A percentile compares a stretch with the other conserved stretches of the same genome.
phyloP scores from a whole-genome alignment of 306 rosid species.

The Dalbergia cultrata region DNA sequence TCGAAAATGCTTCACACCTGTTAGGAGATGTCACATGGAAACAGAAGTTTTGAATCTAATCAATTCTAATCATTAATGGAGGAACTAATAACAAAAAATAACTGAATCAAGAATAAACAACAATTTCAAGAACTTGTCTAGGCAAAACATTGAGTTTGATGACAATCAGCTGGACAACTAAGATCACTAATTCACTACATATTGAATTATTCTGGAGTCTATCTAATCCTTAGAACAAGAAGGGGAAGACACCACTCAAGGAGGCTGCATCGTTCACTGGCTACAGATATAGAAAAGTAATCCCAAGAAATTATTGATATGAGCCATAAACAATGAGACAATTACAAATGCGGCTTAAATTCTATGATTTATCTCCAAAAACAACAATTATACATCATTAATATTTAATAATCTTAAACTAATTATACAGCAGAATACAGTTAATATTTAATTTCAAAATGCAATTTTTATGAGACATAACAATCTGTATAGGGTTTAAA shows the following conservation, averaged over 20 bases:
- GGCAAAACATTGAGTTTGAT: neutral
- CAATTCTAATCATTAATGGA: conserved; percentile 31
- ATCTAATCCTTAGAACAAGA: neutral
- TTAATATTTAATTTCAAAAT: neutral
- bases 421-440: neutral
- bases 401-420: neutral
- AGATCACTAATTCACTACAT: neutral
- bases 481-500: neutral
- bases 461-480: neutral
- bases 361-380: neutral
- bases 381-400: neutral
- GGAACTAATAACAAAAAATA: conserved; percentile 3
- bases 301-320: neutral
- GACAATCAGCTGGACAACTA: neutral
- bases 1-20: conserved; percentile 93
- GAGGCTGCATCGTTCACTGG: neutral
- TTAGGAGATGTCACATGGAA: conserved; percentile 36
- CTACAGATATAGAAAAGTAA: neutral
- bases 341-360: neutral
- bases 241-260: neutral
- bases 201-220: neutral
- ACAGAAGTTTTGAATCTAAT: conserved; percentile 29
- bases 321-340: neutral
- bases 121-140: neutral
- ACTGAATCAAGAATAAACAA: neutral